Percentiles rank a stretch among this genome's conserved stretches.
These are phyloP conservation scores for Sonneratia alba DNA, from an alignment of 345 rosid species.

Conservation along the genomic window DNA sequence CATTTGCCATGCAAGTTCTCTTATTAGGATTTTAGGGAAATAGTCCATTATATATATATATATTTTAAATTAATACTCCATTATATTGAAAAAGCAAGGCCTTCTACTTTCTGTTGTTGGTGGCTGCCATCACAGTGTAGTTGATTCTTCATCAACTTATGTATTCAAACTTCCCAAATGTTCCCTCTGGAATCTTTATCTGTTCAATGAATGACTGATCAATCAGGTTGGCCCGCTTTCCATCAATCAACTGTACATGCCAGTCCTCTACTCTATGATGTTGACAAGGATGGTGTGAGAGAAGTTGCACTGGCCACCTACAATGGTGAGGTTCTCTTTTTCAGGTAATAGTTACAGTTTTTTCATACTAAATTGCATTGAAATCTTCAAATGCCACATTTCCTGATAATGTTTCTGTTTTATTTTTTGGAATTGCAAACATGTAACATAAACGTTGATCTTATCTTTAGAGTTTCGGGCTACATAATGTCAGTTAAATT, in stretches of 20 bases:
- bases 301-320: conserved; percentile 95
- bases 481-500: conserved; percentile 91
- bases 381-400: neutral
- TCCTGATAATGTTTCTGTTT: neutral
- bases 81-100: neutral
- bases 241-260: conserved; percentile 98
- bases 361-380: neutral
- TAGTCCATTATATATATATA: neutral
- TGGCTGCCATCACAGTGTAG: neutral
- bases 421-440: neutral
- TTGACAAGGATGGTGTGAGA: conserved; percentile 93
- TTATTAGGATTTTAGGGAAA: neutral
- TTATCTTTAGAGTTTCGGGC: conserved; percentile 69
- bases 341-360: conserved; percentile 48
- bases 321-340: conserved; percentile 90
- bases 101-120: neutral
- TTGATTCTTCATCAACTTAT: neutral
- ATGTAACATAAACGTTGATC: neutral
- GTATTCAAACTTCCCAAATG: neutral
- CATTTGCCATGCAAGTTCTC: neutral
- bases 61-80: neutral
- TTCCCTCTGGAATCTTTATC: neutral
- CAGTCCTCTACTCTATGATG: conserved; percentile 87
- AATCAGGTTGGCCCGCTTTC: conserved; percentile 98
- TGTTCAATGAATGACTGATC: conserved; percentile 1